Conservation (phyloP, 371 early-diverging fungal species). For the Funneliformis caledonium region DNA sequence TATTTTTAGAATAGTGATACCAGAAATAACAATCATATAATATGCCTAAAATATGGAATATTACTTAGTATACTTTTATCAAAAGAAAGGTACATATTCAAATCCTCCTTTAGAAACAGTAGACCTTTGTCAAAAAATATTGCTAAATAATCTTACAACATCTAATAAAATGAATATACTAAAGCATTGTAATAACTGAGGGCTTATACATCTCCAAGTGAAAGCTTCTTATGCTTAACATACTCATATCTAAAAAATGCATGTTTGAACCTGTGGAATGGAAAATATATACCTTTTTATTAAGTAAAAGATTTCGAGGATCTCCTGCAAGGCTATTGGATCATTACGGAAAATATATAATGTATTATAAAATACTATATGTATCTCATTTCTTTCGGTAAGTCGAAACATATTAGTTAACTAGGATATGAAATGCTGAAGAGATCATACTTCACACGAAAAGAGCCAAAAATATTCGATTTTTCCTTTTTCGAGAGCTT, state of each 20-base stretch:
- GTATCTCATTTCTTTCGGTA: neutral
- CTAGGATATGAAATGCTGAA: constrained; percentile 11
- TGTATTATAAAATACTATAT: neutral
- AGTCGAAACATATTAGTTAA: neutral
- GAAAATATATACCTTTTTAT: no score
- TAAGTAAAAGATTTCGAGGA: neutral
- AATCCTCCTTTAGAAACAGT: constrained; percentile 14
- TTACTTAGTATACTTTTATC: neutral
- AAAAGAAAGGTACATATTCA: constrained; percentile 14
- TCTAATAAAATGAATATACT: neutral
- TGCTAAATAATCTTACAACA: neutral
- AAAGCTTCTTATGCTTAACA: no score
- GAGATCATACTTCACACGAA: neutral
- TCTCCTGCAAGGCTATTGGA: neutral
- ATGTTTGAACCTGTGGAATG: no score
- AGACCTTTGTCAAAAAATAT: constrained; percentile 18
- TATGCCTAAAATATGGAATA: neutral
- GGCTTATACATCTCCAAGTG: no score
- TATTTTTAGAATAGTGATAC: constrained; percentile 11
- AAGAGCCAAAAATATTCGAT: constrained; percentile 26
- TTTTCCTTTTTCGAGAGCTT: neutral
- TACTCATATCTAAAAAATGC: no score
- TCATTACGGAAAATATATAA: constrained; percentile 7
- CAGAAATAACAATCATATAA: neutral
- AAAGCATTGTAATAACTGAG: constrained; percentile 19